Evolutionary conservation across 257 asterid species (phyloP).

Genomic region (Fraxinus quadrangulata): DNA sequence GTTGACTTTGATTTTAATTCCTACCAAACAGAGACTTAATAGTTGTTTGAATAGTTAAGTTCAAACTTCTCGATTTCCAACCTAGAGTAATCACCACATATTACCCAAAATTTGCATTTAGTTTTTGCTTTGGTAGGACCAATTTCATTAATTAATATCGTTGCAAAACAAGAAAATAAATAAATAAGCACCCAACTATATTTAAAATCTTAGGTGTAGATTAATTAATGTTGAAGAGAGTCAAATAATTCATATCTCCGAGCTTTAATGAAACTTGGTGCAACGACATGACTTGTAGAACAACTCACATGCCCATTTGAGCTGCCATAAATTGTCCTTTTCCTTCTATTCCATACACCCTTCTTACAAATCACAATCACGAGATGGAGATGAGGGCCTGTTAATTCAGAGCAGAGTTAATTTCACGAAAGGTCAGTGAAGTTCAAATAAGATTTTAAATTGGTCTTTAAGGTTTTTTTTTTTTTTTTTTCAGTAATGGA

Average conservation of each 20-base stretch:
- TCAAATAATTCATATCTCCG: background rate
- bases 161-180: background rate
- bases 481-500: background rate
- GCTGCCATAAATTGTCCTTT: conserved; percentile 17
- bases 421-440: background rate
- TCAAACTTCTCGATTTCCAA: no score
- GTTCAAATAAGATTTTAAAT: background rate
- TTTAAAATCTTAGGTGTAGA: background rate
- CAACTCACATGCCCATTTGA: conserved; percentile 3
- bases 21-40: no score
- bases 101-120: no score
- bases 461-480: background rate
- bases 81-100: no score
- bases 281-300: background rate
- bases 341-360: background rate
- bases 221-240: background rate
- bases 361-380: background rate
- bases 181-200: background rate
- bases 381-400: background rate
- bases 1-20: no score
- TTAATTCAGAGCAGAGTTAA: background rate
- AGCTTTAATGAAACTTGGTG: background rate
- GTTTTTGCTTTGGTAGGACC: background rate
- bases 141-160: background rate
- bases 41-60: no score